These are phyloP conservation scores for Leptographium lundbergii DNA, from an alignment of 2,329 filamentous ascomycete species.

Conservation along the genomic window DNA sequence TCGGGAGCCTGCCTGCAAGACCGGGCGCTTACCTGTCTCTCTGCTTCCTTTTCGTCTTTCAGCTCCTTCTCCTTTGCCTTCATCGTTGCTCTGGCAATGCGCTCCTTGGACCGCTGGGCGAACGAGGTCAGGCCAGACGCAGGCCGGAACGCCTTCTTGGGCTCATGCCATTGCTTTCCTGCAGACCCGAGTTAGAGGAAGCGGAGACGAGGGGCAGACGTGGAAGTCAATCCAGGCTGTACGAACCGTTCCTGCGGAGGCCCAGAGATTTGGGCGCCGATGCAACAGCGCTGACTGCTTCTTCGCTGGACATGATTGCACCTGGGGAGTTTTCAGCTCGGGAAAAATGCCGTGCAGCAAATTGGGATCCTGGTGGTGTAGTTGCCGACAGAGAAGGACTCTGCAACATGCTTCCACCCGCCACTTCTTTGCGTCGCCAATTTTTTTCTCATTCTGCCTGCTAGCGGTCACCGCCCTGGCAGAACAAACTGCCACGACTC, in stretches of 20 bases:
- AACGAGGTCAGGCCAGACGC: constrained; percentile 66
- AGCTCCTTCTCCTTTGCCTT: constrained; percentile 93
- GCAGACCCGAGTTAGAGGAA: neutral
- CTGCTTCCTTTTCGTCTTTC: constrained; percentile 90
- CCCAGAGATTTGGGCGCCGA: constrained; percentile 34
- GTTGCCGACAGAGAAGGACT: neutral
- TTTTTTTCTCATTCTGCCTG: neutral
- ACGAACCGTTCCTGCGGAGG: constrained; percentile 52
- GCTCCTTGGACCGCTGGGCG: constrained; percentile 59
- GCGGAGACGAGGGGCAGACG: neutral
- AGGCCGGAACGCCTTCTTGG: constrained; percentile 77
- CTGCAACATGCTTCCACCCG: neutral
- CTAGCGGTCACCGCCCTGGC: neutral
- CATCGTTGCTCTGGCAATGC: constrained; percentile 57
- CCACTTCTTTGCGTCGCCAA: neutral
- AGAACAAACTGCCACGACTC: neutral
- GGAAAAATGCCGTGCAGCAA: neutral
- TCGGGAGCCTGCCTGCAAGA: too few species aligned
- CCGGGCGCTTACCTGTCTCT: constrained; percentile 52
- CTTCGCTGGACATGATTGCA: constrained; percentile 30
- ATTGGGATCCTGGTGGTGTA: neutral
- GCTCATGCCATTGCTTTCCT: constrained; percentile 93
- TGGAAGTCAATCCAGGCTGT: neutral
- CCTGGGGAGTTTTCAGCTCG: neutral
- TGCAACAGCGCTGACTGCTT: constrained; percentile 21